Evolutionary conservation across 2,329 filamentous ascomycete species (phyloP).

Genomic region (Aspergillus tubingensis): DNA sequence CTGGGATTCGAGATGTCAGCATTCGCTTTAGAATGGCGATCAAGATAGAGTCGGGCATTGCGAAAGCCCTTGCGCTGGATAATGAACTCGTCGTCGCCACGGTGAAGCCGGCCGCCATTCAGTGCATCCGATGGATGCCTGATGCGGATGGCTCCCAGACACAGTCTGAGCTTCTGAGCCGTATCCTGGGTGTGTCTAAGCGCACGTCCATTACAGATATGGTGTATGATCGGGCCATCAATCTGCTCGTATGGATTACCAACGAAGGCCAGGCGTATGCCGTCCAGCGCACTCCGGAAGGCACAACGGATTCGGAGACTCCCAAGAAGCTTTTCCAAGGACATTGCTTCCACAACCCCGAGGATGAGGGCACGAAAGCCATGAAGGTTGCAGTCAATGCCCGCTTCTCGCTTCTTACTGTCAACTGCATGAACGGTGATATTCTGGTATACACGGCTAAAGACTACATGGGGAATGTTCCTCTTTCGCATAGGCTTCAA

Average conservation of each 20-base stretch:
- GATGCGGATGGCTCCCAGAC: slow-evolving; percentile 82
- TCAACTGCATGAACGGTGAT: slow-evolving; percentile 76
- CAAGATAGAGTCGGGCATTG: slow-evolving; percentile 93
- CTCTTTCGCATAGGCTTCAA: slow-evolving; percentile 75
- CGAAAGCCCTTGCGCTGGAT: slow-evolving; percentile 81
- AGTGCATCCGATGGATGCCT: slow-evolving; percentile 93
- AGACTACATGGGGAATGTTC: slow-evolving; percentile 92
- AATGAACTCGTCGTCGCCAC: slow-evolving; percentile 93
- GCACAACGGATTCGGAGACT: slow-evolving; percentile 46
- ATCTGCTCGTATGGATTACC: slow-evolving; percentile 88
- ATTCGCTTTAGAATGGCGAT: slow-evolving; percentile 97
- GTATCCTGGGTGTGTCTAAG: slow-evolving; percentile 82
- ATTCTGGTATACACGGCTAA: slow-evolving; percentile 89
- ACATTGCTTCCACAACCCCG: slow-evolving; percentile 82
- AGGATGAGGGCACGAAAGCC: slow-evolving; percentile 61
- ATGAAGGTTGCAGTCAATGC: slow-evolving; percentile 84
- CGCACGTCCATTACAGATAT: slow-evolving; percentile 77
- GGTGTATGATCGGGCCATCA: slow-evolving; percentile 95
- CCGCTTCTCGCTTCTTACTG: slow-evolving; percentile 86
- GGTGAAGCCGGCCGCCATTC: slow-evolving; percentile 85
- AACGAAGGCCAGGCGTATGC: slow-evolving; percentile 86
- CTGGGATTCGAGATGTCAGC: slow-evolving; percentile 80
- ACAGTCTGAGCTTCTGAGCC: slow-evolving; percentile 82
- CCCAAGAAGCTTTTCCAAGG: slow-evolving; percentile 77
- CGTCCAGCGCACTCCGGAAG: slow-evolving; percentile 67